Evolutionary conservation across 208 protist species (phyloP), one percentile per base, ranked within the genome.

Genomic region (Trypanosoma cruzi): DNA sequence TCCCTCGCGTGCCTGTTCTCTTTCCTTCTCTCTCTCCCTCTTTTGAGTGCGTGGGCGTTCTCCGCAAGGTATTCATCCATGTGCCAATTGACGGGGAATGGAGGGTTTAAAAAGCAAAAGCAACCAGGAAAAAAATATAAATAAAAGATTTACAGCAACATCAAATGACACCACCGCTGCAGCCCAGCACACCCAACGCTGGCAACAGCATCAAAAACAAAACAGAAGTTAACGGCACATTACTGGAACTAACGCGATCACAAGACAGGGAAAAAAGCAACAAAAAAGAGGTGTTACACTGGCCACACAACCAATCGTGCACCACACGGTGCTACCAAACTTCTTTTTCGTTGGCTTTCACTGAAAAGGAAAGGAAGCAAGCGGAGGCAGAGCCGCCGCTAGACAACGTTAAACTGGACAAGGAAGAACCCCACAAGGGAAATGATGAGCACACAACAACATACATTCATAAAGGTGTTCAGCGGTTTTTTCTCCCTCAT

Each of bases 331-430:
- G 40, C 40, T 14, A 44, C 13, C 40, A 7, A 44, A 7, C 40
- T 13, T 20, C 18, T 1, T 16, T 44, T 44, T 44, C 18, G 40
- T 2, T 44, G 40, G 40, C 2, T 14, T 44, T 44, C 3, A 44
- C 40, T 44, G 32, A 42, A 16, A 6, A 1, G 55, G 55, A 8
- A 22, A 11, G 29, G 5, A 60, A n/a, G 29, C 5, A 59, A n/a
- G 14, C 28, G 40, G 29, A 32, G 37, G 8, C 37, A 0, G 53
- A 22, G 2, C 49, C n/a, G n/a, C 22, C 49, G 5, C 63, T 48
- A 90, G 63, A 90, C 82, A 28, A 90, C 79, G 54, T 93, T 82
- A 64, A 93, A 88, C 58, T 88, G 77, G 13, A 90, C 63, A 20
- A 93, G 74, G 49, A 88, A 84, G 58, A 90, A 90, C 28, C 87